Evolutionary conservation across 768 basidiomycete genomes (phyloP), one percentile per base, ranked within the genome.

Genomic region (Podaxis sp.): DNA sequence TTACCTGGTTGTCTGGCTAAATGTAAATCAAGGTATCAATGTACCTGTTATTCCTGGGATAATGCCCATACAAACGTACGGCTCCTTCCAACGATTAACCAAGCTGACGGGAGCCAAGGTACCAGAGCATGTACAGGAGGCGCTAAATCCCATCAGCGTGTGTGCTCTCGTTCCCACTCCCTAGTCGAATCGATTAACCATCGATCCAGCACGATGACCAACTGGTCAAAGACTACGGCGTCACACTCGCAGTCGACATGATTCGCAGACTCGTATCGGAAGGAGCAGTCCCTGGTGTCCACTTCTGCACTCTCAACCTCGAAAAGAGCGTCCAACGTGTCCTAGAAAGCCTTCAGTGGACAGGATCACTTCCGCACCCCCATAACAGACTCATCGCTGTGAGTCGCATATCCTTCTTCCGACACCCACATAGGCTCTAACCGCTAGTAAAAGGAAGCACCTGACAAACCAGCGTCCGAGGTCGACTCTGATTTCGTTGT

Each of bases 31-130:
- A 96, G 97, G 96, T 36, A 95, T 99, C 70, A 82, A 75, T 0
- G 85, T 95, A 1, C 96, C 97, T 0, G 87, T 99, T 67, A 89
- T 99, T 64, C 95, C 97, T 8, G 95, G 96, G 11, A 87, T 99
- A 59, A 97, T 99, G 95, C 96, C 97, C 0, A 94, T 99, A 61
- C 97, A 99, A 71, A 98, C 93, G 24, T 96, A 95, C 72, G 86
- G 90, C 3, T 97, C 97, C 0, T 99, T 99, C 76, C 79, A 90
- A 51, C 88, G 97, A 52, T 80, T 99, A 68, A 92, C 89, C 22
- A 97, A 96, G 73, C 80, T 99, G 49, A 96, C 93, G 65, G 90
- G 91, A 17, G 86, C 88, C 2, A 80, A 80, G 22, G 87, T 99
- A 17, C 96, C 67, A 8, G 38, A 30, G 12, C 52, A 60, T 36